These are phyloP conservation scores for Trichoderma sp. DNA, from an alignment of 2,329 filamentous ascomycete genomes.

Conservation along the genomic window DNA sequence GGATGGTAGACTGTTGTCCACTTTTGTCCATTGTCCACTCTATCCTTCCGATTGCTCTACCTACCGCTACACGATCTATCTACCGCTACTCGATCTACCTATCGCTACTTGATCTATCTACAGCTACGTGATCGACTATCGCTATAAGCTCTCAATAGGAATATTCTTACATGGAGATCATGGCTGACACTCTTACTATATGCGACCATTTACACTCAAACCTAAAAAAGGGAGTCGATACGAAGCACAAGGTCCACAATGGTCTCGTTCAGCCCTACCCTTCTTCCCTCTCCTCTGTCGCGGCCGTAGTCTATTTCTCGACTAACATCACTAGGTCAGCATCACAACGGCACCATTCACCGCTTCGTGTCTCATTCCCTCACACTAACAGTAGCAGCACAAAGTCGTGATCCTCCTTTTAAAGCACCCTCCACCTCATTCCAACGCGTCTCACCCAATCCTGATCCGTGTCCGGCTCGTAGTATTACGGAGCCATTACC, in stretches of 20 bases:
- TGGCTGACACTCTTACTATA: background rate
- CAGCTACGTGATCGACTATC: background rate
- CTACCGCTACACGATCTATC: too few relatives aligned
- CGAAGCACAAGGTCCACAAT: background rate
- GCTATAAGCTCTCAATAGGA: background rate
- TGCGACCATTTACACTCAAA: background rate
- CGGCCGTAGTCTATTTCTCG: background rate
- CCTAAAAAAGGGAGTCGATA: background rate
- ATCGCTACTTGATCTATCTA: too few relatives aligned
- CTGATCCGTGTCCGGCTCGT: background rate
- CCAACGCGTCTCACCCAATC: background rate
- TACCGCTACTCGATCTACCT: background rate
- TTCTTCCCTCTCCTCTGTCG: background rate
- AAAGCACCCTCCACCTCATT: background rate
- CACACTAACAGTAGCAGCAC: background rate
- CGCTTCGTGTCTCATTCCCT: background rate
- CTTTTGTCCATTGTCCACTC: background rate
- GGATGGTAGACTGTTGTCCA: background rate
- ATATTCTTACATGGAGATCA: background rate
- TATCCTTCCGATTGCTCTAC: background rate
- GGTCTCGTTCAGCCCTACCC: background rate
- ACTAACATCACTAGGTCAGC: background rate
- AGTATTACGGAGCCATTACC: conserved; percentile 1
- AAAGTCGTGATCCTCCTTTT: background rate
- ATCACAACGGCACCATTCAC: background rate